Percentiles rank a stretch among this genome's conserved stretches.
Evolutionary conservation across 768 basidiomycete species (phyloP).

Genomic region (Lentinula detonsa): DNA sequence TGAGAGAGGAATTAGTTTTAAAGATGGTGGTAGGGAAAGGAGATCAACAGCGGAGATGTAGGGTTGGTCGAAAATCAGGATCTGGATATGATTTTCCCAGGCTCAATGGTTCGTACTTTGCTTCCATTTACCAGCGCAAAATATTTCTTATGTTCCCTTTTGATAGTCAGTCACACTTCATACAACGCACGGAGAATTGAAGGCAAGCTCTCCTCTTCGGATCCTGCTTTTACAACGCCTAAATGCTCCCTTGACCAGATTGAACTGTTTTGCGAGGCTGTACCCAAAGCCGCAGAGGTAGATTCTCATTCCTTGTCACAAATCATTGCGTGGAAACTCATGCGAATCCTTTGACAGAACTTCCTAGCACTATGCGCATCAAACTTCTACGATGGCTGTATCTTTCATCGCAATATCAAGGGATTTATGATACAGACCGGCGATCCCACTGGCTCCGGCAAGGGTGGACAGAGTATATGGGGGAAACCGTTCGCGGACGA

Average conservation of each 20-base stretch:
- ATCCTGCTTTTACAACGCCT: not conserved
- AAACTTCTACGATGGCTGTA: constrained; percentile 74
- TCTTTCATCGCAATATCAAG: constrained; percentile 94
- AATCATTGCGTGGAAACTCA: constrained; percentile 9
- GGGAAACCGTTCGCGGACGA: constrained; percentile 90
- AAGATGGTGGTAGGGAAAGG: constrained; percentile 5
- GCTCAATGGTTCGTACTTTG: not conserved
- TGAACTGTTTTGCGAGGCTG: constrained; percentile 95
- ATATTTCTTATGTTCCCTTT: constrained; percentile 6
- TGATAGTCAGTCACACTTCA: constrained; percentile 88
- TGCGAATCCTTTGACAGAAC: constrained; percentile 48
- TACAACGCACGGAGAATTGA: constrained; percentile 92
- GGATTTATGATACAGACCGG: constrained; percentile 96
- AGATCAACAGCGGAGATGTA: constrained; percentile 1
- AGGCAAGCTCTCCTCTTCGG: constrained; percentile 40
- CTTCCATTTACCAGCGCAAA: constrained; percentile 15
- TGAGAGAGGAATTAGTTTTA: constrained; percentile 11
- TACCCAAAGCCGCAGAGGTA: constrained; percentile 93
- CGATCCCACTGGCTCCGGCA: constrained; percentile 85
- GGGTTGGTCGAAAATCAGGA: not conserved
- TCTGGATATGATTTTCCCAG: constrained; percentile 1
- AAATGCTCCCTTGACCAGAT: constrained; percentile 43
- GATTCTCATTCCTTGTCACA: constrained; percentile 6
- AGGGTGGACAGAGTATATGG: constrained; percentile 97
- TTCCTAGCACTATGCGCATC: constrained; percentile 93